phyloP scores from a whole-genome alignment of 495 filamentous ascomycete species.

The Talaromyces stipitatus region DNA sequence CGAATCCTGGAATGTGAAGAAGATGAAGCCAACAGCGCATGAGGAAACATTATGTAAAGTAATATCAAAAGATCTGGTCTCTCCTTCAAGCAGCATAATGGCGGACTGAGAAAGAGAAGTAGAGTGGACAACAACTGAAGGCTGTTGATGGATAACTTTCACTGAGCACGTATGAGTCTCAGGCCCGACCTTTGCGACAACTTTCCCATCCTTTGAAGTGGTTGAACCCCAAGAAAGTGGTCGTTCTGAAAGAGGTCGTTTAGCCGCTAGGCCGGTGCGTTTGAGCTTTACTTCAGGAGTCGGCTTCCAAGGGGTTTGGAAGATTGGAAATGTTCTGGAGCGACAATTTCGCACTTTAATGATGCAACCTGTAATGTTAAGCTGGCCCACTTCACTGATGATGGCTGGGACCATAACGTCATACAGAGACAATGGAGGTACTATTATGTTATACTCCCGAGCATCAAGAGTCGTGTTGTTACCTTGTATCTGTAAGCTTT shows the following conservation, averaged over 20 bases:
- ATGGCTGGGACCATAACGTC: conserved; percentile 64
- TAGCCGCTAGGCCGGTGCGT: conserved; percentile 55
- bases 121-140: conserved; percentile 64
- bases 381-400: conserved; percentile 53
- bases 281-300: conserved; percentile 68
- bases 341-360: conserved; percentile 76
- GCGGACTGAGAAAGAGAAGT: conserved; percentile 77
- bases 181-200: conserved; percentile 26
- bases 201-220: conserved; percentile 33
- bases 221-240: conserved; percentile 49
- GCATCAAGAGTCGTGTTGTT: conserved; percentile 65
- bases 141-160: conserved; percentile 71
- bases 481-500: conserved; percentile 66
- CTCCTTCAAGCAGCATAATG: conserved; percentile 86
- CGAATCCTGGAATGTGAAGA: conserved; percentile 86
- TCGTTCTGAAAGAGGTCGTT: conserved; percentile 45
- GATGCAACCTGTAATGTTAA: conserved; percentile 70
- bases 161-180: conserved; percentile 36
- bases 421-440: conserved; percentile 76
- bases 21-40: conserved; percentile 70
- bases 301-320: conserved; percentile 66
- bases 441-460: conserved; percentile 51
- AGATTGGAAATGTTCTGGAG: conserved; percentile 76
- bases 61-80: conserved; percentile 66
- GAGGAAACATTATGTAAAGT: conserved; percentile 74